A percentile compares a stretch with the other conserved stretches of the same genome.
These are phyloP conservation scores for Phialocephala subalpina DNA, from an alignment of 2,329 filamentous ascomycete species.

Conservation along the genomic window DNA sequence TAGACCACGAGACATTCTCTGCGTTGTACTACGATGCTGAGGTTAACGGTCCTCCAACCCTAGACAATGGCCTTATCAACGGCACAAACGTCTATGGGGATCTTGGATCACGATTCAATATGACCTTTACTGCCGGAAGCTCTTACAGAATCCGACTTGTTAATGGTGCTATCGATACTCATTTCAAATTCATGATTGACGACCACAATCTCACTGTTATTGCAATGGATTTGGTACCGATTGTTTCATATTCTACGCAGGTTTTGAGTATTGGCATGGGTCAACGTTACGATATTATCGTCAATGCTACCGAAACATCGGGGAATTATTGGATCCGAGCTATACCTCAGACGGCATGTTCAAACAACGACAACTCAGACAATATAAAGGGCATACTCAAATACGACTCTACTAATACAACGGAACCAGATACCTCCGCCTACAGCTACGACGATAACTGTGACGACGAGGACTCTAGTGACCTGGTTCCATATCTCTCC, in stretches of 20 bases:
- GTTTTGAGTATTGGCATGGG: slow-evolving; percentile 67
- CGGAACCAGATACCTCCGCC: slow-evolving; percentile 29
- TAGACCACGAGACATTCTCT: too few relatives aligned
- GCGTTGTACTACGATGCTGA: too few relatives aligned
- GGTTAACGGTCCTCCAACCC: too few relatives aligned
- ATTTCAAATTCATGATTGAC: slow-evolving; percentile 56
- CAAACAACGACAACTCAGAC: slow-evolving; percentile 20
- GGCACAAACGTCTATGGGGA: too few relatives aligned
- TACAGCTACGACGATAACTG: slow-evolving; percentile 30
- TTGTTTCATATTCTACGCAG: slow-evolving; percentile 67
- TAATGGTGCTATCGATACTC: slow-evolving; percentile 52
- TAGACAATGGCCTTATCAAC: too few relatives aligned
- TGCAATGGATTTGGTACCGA: slow-evolving; percentile 67
- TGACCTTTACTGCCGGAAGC: slow-evolving; percentile 46
- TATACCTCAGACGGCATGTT: slow-evolving; percentile 13
- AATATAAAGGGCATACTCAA: slow-evolving; percentile 26
- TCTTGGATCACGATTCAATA: slow-evolving; percentile 38
- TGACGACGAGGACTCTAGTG: slow-evolving; percentile 34
- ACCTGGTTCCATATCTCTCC: slow-evolving; percentile 46
- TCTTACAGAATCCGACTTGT: slow-evolving; percentile 55
- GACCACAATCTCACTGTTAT: slow-evolving; percentile 64
- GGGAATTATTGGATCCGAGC: slow-evolving; percentile 55
- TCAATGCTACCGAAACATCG: slow-evolving; percentile 50
- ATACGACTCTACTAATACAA: slow-evolving; percentile 22
- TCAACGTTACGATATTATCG: slow-evolving; percentile 53